Base-by-base conservation (phyloP, 768 basidiomycete genomes). In the Pleurotus ostreatus region DNA sequence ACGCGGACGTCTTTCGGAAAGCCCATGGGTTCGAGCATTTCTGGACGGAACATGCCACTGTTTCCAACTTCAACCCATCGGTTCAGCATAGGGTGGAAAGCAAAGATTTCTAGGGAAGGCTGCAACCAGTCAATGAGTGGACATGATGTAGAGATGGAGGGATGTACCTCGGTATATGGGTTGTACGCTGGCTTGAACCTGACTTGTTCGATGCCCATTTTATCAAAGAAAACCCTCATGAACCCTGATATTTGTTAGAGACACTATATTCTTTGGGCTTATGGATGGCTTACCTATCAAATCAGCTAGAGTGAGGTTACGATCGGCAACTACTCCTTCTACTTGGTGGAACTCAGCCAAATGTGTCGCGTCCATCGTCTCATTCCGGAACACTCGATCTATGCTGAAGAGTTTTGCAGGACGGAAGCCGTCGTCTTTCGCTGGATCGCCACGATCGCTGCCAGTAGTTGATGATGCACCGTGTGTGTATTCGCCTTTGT, bases 151-250 rank as follows among this genome's bases (percentile, higher is more conserved):
- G 45, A 22, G 16, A 30, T 12, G 13, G 43, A 20, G 39, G 46
- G 16, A 57, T 60, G 37, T 52, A 90, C 92, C 81, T 98, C 94
- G 26, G 96, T 97, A 74, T 97, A 98, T 0, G 96, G 94, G 70
- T 98, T 98, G 73, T 96, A 98, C 5, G 96, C 95, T 4, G 96
- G 96, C 75, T 99, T 99, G 87, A 99, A 99, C 56, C 95, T 80
- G 30, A 99, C 78, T 66, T 92, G 86, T 59, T 87, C 83, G 65
- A 98, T 89, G 45, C 97, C 97, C 91, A 98, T 98, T 73, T 98
- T 98, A 61, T 76, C 83, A 82, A 98, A 98, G 80, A 98, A 99
- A 55, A 94, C 90, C 61, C 92, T 82, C 96, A 99, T 98, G 77
- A 99, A 98, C 11, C 96, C 94, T 94, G 16, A 15, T 47, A 46